Evolutionary conservation across 2,329 filamentous ascomycete species (phyloP).

Genomic region (Escovopsis sp.): DNA sequence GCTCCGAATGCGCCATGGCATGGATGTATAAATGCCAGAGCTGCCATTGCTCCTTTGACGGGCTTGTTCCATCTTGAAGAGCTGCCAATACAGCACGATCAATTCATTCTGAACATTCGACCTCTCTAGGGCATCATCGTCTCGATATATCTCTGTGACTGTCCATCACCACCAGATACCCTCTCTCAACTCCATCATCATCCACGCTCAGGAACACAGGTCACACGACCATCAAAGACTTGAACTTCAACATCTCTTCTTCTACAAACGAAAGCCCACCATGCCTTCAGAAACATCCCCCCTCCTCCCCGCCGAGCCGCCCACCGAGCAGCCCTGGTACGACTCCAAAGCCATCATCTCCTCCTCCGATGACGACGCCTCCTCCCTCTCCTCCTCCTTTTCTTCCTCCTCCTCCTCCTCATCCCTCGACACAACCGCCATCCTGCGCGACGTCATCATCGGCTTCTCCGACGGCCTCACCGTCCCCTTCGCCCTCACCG

Average conservation of each 20-base stretch:
- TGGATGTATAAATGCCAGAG: too few relatives aligned
- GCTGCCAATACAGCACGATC: too few relatives aligned
- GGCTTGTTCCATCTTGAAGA: too few relatives aligned
- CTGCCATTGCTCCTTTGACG: too few relatives aligned
- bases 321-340: conserved; percentile 12
- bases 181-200: neutral
- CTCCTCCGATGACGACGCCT: conserved; percentile 4
- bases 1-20: too few relatives aligned
- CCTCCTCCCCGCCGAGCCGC: conserved; percentile 18
- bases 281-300: conserved; percentile 17
- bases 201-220: neutral
- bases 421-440: conserved; percentile 23
- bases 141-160: conserved; percentile 1
- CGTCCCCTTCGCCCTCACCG: conserved; percentile 65
- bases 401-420: conserved; percentile 8
- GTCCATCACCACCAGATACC: neutral
- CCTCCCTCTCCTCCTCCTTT: conserved; percentile 7
- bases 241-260: neutral
- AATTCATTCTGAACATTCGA: too few relatives aligned
- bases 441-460: conserved; percentile 53
- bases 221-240: neutral
- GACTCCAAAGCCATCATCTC: conserved; percentile 13
- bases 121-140: neutral
- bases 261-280: conserved; percentile 8
- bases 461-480: conserved; percentile 68